Conservation (phyloP, 164 flowering plant species). For the Sextonia rubra region DNA sequence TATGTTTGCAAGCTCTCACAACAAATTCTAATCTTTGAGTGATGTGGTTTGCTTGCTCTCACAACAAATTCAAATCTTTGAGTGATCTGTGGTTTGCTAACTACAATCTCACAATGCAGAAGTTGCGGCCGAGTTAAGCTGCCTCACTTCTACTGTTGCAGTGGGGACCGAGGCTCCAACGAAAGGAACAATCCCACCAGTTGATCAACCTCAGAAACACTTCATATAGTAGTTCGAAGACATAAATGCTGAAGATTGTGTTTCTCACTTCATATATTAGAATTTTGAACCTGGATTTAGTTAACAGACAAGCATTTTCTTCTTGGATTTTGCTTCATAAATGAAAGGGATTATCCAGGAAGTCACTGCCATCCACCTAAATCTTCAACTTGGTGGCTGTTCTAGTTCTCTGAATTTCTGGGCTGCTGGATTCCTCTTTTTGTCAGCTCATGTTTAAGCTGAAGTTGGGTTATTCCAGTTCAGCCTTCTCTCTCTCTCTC, state of each 20-base stretch:
- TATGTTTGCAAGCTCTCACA: background rate
- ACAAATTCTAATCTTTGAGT: too few species aligned
- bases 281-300: background rate
- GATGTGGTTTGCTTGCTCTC: background rate
- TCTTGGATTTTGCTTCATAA: background rate
- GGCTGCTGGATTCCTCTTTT: background rate
- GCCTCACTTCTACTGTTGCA: slow-evolving; percentile 92
- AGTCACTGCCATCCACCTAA: background rate
- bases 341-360: background rate
- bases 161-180: slow-evolving; percentile 23
- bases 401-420: background rate
- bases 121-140: slow-evolving; percentile 78
- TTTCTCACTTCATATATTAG: background rate
- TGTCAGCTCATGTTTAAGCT: too few species aligned
- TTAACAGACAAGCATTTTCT: background rate
- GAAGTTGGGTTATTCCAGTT: too few species aligned
- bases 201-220: background rate
- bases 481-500: too few species aligned
- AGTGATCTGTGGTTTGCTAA: background rate
- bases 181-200: slow-evolving; percentile 1
- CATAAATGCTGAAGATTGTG: background rate
- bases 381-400: background rate
- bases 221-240: background rate
- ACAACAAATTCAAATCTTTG: too few species aligned
- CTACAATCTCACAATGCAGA: slow-evolving; percentile 33